Evolutionary conservation across 441 rosid species (phyloP).

Genomic region (Gossypium lobatum): DNA sequence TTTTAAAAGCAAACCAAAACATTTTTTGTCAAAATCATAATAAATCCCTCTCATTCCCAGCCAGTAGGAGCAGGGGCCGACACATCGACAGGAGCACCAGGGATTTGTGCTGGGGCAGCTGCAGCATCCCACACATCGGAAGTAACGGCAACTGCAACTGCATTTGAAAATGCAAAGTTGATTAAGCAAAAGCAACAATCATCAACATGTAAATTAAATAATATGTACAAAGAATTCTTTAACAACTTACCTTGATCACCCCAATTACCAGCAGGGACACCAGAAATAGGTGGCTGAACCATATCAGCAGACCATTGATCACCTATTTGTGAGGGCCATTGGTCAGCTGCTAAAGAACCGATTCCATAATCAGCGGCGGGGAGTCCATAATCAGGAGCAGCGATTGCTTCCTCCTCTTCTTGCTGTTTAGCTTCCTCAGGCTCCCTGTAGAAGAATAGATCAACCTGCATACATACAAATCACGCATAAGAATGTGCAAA

Average conservation of each 20-base stretch:
- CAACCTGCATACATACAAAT: constrained; percentile 47
- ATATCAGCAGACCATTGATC: constrained; percentile 54
- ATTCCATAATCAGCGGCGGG: constrained; percentile 37
- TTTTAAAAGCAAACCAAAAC: not conserved
- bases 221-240: not conserved
- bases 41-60: constrained; percentile 32
- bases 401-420: constrained; percentile 57
- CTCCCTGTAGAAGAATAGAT: constrained; percentile 86
- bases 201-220: not conserved
- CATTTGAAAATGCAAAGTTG: not conserved
- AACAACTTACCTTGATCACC: constrained; percentile 29
- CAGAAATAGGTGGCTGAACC: constrained; percentile 40
- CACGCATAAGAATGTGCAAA: not conserved
- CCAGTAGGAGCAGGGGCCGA: constrained; percentile 20
- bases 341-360: constrained; percentile 25
- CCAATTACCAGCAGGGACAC: constrained; percentile 38
- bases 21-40: not conserved
- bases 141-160: not conserved
- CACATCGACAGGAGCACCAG: not conserved
- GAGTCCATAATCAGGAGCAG: constrained; percentile 35
- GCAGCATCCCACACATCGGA: constrained; percentile 53
- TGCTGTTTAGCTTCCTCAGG: constrained; percentile 73
- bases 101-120: constrained; percentile 17
- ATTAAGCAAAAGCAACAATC: not conserved
- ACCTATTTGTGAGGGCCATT: constrained; percentile 42